Base-by-base conservation (phyloP, 305 asterid genomes). In the Coffea humblotiana region DNA sequence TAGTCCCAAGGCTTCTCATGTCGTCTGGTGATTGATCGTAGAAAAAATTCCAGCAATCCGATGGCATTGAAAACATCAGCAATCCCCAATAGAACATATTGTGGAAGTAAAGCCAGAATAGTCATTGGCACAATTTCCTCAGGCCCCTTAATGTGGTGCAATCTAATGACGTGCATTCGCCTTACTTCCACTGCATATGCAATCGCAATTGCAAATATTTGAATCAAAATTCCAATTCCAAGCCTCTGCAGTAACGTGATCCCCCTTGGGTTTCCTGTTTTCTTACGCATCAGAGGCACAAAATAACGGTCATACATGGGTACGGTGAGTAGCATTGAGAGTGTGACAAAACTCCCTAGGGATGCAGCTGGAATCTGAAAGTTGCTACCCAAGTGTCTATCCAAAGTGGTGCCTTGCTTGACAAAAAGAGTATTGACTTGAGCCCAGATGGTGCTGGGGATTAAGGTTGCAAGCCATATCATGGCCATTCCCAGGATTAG, bases 1-100 rank as follows among this genome's bases (percentile, higher is more conserved):
- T 91, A 10, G 97, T 92, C 69, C 98, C 95, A 0, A 94, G 83
- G 83, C 98, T 94, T 80, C 90, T 96, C 96, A 92, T 90, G 1
- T 90, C 94, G 52, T 91, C 97, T 0, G 98, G 98, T 2, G 97
- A 91, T 71, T 94, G 98, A 74, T 94, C 97, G 32, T 94, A 94
- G 87, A 92, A 94, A 94, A 77, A 92, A 94, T 51, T 94, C 98
- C n/a, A 92, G 71, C 79, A 92, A 74, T 0, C 98, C 98, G 18
- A 94, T 88, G 49, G 97, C 97, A 43, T 90, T 90, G 65, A 91
- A 92, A 84, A 93, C 97, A 74, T 94, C 97, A 0, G 92, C 98
- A 16, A 94, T 81, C 0, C 98, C 97, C 5, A 94, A 60, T 2
- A 92, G 74, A 58, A 89, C 84, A 52, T 92, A 94, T 52, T 94